A percentile compares a stretch with the other conserved stretches of the same genome.
Conservation (phyloP, 2,329 filamentous ascomycete species). For the Talaromyces verruculosus region DNA sequence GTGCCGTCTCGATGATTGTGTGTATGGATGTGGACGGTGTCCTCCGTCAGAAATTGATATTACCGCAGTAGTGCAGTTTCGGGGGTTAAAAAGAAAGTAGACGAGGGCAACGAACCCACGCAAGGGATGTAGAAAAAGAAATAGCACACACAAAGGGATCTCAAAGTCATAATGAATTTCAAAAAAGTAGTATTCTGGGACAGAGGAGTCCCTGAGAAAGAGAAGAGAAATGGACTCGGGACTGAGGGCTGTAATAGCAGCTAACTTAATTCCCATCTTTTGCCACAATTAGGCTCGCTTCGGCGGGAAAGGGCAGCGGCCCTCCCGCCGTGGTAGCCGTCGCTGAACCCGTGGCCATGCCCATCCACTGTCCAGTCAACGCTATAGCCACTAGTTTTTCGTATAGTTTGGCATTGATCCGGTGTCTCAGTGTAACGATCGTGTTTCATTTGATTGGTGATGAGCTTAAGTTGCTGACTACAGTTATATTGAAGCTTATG, state of each 20-base stretch:
- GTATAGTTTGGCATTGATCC: neutral
- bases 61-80: slow-evolving; percentile 16
- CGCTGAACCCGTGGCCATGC: slow-evolving; percentile 14
- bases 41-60: slow-evolving; percentile 4
- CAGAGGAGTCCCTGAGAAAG: neutral
- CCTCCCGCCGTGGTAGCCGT: slow-evolving; percentile 4
- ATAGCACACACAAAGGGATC: neutral
- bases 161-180: neutral
- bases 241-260: neutral
- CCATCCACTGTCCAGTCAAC: neutral
- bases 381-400: neutral
- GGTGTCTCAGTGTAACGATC: slow-evolving; percentile 3
- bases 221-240: neutral
- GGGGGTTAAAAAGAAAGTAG: neutral
- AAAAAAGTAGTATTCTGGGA: neutral
- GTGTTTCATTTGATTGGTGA: slow-evolving; percentile 4
- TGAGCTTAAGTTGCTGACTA: neutral
- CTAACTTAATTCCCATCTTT: neutral
- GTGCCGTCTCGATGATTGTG: neutral
- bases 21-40: neutral
- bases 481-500: neutral
- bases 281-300: slow-evolving; percentile 19
- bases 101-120: slow-evolving; percentile 1
- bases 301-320: slow-evolving; percentile 13
- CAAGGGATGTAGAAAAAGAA: slow-evolving; percentile 8